Evolutionary conservation across 2,329 filamentous ascomycete species (phyloP), one percentile per base, ranked within the genome.

Genomic region (Exophiala phaeomuriformis): DNA sequence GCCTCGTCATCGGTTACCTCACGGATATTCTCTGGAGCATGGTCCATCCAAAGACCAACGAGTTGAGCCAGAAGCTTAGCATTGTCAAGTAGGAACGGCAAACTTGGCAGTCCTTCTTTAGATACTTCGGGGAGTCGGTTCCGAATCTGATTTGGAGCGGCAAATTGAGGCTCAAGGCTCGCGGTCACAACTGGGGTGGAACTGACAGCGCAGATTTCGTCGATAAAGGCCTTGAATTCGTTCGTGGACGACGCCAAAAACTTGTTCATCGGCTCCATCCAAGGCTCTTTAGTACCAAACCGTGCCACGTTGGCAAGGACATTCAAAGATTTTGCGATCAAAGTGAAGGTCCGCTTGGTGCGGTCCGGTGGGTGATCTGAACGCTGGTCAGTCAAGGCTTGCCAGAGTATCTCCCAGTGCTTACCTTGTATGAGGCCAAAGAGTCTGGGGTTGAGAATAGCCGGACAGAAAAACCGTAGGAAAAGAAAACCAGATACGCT

Each of bases 241-340:
- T 85, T 79, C 19, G 90, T 82, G 64, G 95, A 85, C 1, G 81
- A 76, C 5, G 77, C 78, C 44, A 97, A 74, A 64, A 96, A 96
- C 41, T 80, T 81, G 66, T 96, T 97, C 91, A 97, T 97, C 0
- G 90, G 90, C 71, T 95, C 90, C 90, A 97, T 96, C 89, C 90
- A 97, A n/a, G 86, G 83, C 69, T 97, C 91, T 67, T 95, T 95
- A 66, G 87, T 90, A 39, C 91, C 91, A 66, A 96, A 96, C 0
- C 83, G 89, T 1, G 88, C 88, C 71, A 96, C 78, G 67, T 96
- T 96, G 12, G 90, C 89, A 54, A 97, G 77, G 10, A 89, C 90
- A 70, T 96, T 90, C 5, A 97, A 75, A 1, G 87, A 88, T 70
- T 97, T 97, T 28, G 91, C 89, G 55, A 97, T 90, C 47, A 97